Evolutionary conservation across 225 moss, liverwort and hornwort genomes (phyloP).

Genomic region (Climacium dendroides): DNA sequence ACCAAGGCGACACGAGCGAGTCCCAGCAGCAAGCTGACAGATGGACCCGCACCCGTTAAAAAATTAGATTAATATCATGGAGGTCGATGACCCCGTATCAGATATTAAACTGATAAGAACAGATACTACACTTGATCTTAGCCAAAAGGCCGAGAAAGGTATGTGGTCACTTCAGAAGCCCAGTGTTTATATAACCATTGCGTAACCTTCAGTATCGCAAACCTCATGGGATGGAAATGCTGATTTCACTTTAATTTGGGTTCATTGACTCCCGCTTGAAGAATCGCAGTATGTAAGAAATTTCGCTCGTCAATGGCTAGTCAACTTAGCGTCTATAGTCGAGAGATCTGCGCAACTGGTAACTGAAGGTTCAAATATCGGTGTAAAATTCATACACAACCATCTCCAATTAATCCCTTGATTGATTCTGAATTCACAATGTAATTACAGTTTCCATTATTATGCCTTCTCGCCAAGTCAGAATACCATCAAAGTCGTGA

Average conservation of each 20-base stretch:
- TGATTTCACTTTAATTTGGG: background rate
- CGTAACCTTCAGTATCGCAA: background rate
- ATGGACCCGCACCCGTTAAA: background rate
- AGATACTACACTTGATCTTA: constrained; percentile 64
- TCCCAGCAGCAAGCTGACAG: background rate
- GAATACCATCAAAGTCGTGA: background rate
- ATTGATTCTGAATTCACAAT: background rate
- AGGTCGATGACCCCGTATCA: constrained; percentile 33
- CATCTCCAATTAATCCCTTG: background rate
- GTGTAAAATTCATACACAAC: background rate
- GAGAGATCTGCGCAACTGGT: background rate
- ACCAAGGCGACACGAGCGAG: background rate
- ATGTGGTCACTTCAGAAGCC: background rate
- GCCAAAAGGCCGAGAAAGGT: constrained; percentile 70
- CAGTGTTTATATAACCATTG: background rate
- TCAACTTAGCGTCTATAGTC: background rate
- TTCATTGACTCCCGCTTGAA: background rate
- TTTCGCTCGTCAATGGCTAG: background rate
- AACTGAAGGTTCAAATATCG: background rate
- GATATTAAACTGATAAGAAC: constrained; percentile 56
- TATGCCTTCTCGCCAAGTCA: background rate
- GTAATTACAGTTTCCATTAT: no score
- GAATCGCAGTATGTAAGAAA: background rate
- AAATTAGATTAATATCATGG: constrained; percentile 46
- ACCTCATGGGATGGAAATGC: background rate